These are phyloP conservation scores for Colletotrichum noveboracense DNA, from an alignment of 2,329 filamentous ascomycete species.

Conservation along the genomic window DNA sequence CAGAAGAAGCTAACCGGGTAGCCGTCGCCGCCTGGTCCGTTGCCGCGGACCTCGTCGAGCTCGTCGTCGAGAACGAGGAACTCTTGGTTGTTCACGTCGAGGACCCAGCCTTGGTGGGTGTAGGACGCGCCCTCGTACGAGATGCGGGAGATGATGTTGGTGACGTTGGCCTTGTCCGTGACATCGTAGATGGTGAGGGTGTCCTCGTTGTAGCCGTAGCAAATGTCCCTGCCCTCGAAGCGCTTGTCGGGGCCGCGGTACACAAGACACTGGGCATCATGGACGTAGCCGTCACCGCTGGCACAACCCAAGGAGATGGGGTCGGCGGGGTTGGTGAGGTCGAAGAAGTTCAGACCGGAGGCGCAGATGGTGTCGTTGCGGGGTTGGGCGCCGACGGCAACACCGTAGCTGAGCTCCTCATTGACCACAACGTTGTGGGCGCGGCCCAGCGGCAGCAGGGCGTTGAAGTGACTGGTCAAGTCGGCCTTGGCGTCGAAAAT, in stretches of 20 bases:
- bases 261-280: slow-evolving; percentile 64
- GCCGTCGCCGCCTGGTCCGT: slow-evolving; percentile 44
- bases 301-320: slow-evolving; percentile 59
- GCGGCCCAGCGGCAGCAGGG: slow-evolving; percentile 27
- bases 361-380: slow-evolving; percentile 44
- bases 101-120: slow-evolving; percentile 63
- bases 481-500: slow-evolving; percentile 34
- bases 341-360: slow-evolving; percentile 62
- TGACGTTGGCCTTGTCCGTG: slow-evolving; percentile 49
- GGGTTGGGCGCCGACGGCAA: slow-evolving; percentile 48
- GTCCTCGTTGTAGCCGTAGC: slow-evolving; percentile 62
- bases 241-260: slow-evolving; percentile 56
- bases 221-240: slow-evolving; percentile 56
- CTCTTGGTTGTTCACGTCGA: slow-evolving; percentile 47
- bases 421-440: slow-evolving; percentile 56
- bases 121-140: slow-evolving; percentile 62
- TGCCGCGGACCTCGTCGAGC: slow-evolving; percentile 50
- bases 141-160: slow-evolving; percentile 54
- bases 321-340: slow-evolving; percentile 58
- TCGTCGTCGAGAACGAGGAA: slow-evolving; percentile 60
- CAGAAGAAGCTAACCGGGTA: slow-evolving; percentile 57
- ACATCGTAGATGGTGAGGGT: slow-evolving; percentile 59
- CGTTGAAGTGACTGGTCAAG: slow-evolving; percentile 36
- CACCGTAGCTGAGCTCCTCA: slow-evolving; percentile 51
- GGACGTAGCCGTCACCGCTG: slow-evolving; percentile 61